Base-by-base conservation (phyloP, 1,284 basidiomycete genomes). In the Cryptococcus neoformans region DNA sequence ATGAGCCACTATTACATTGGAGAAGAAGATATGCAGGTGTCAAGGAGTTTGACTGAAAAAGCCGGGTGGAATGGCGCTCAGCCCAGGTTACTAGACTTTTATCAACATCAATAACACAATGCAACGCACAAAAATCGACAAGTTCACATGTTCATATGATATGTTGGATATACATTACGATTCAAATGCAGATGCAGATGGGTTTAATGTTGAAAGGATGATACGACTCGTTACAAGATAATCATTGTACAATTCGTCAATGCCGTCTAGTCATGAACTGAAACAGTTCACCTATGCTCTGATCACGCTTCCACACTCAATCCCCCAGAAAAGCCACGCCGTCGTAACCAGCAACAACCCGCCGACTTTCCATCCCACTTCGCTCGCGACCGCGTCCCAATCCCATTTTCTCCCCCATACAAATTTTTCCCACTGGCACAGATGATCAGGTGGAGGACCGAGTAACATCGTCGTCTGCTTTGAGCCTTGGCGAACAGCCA, bases 351-450 rank as follows among this genome's bases (percentile, higher is more conserved):
- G 58, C 38, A 77, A 62, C 53, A 76, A 54, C 9, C 54, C 56
- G 6, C 73, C 73, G 1, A 78, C 65, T 55, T 73, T 74, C 69
- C 75, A 73, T 17, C 70, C 72, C 0, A 77, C 76, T 51, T 73
- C 66, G 39, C 66, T 56, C 28, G 71, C 71, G 36, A 78, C 66
- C 3, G 62, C 62, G 45, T 70, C 67, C 76, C 76, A 78, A 63
- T 77, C 72, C 76, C 76, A 78, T 7, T 54, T 57, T 42, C 76
- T 63, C 3, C 70, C 71, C 56, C 64, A 71, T 34, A 59, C 69
- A 47, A 74, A 71, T 38, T 58, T 44, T 46, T 68, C 69, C 68
- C 67, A 68, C 49, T 58, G 53, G 35, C 55, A 57, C 38, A 70
- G 38, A 35, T 62, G 58, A 7, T 59, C 60, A 4, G 66, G 65